Base-by-base conservation (phyloP, 169 alveolate species). In the Neospora caninum region DNA sequence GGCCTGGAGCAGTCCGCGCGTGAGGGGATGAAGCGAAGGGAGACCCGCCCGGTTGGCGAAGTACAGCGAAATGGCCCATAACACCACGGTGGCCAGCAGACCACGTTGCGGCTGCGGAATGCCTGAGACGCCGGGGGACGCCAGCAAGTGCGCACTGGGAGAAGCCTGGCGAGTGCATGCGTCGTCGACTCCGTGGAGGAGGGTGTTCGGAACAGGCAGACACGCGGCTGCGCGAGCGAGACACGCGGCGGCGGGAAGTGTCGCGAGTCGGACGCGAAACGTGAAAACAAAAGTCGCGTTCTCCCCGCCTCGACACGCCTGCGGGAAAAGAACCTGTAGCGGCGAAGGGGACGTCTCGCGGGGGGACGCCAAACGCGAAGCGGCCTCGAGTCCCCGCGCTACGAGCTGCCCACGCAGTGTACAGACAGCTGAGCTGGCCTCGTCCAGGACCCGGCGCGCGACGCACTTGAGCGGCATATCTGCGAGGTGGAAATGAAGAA, bases 161-260 rank as follows among this genome's bases (percentile, higher is more conserved):
- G 58, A 49, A 49, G 13, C 22, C 13, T 69, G 80, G 41, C 36
- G 80, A 25, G 13, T n/a, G 84, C 42, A 73, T 18, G 39, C 84
- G 84, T n/a, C 84, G 39, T 73, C 84, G 84, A 73, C 18, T 16
- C 84, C 84, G n/a, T 34, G n/a, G 39, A 73, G 84, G 39, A 73
- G 84, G 13, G 20, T 43, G 43, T 73, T 43, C 43, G 10, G 43
- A 1, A 73, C 84, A 31, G 45, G 42, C 49, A 73, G 45, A 73
- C 39, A 73, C 45, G 45, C 43, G 4, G 84, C 84, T 16, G 84
- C 84, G n/a, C 49, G 45, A 6, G 84, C 84, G 22, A 73, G 42
- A n/a, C 84, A 31, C 18, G 42, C 84, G 45, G 25, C 84, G 39
- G 18, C 49, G 2, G 84, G 84, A 13, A 73, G 42, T 6, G 73